phyloP scores from a whole-genome alignment of 768 basidiomycete species.

The Rubroboletus pulcherrimus region DNA sequence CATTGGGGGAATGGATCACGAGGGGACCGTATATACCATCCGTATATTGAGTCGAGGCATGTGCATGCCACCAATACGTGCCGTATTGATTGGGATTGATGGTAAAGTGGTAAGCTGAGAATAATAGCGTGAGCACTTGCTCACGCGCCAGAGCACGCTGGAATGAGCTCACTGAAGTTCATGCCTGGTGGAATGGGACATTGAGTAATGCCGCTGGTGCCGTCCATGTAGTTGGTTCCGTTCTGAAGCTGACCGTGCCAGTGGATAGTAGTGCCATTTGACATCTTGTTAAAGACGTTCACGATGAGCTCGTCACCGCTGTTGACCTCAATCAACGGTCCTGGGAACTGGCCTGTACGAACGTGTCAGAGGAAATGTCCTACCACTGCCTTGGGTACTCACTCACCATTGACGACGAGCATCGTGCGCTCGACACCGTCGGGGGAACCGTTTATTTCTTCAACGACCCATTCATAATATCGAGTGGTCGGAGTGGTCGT shows the following conservation, averaged over 20 bases:
- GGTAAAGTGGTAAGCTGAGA: slow-evolving; percentile 36
- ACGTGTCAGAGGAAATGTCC: background rate
- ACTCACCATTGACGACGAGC: slow-evolving; percentile 46
- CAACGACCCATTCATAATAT: slow-evolving; percentile 42
- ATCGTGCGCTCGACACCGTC: slow-evolving; percentile 41
- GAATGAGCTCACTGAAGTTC: slow-evolving; percentile 31
- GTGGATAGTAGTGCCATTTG: slow-evolving; percentile 32
- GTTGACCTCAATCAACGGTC: slow-evolving; percentile 33
- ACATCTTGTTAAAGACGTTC: slow-evolving; percentile 32
- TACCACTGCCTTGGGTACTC: background rate
- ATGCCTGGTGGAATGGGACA: slow-evolving; percentile 52
- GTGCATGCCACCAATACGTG: slow-evolving; percentile 49
- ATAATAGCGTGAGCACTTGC: background rate
- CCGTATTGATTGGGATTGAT: slow-evolving; percentile 40
- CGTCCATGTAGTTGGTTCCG: slow-evolving; percentile 48
- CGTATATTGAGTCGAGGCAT: slow-evolving; percentile 38
- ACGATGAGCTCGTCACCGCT: slow-evolving; percentile 33
- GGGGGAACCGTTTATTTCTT: slow-evolving; percentile 36
- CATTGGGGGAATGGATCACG: slow-evolving; percentile 40
- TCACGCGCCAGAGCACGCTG: background rate
- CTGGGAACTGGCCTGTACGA: slow-evolving; percentile 31
- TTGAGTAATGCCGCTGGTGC: slow-evolving; percentile 44
- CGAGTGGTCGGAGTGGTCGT: slow-evolving; percentile 36
- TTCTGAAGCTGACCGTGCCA: slow-evolving; percentile 40
- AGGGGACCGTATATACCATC: slow-evolving; percentile 50